Conservation (phyloP, 2,329 filamentous ascomycete genomes). For the Delphinella strobiligena region DNA sequence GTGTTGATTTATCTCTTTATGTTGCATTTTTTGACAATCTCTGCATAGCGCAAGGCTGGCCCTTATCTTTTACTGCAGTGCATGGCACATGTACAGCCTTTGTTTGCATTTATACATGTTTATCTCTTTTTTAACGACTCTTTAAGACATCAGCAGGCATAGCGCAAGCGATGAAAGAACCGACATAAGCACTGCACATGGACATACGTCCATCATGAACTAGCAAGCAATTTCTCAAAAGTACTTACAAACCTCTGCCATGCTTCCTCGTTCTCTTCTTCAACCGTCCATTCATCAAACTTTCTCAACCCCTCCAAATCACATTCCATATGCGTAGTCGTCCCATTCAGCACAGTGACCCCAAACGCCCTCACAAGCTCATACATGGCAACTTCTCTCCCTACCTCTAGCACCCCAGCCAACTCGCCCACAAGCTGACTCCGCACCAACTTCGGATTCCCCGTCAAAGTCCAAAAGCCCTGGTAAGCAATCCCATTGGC, state of each 20-base stretch:
- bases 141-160: slow-evolving; percentile 1
- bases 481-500: slow-evolving; percentile 44
- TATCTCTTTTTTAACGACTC: neutral
- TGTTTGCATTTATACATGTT: neutral
- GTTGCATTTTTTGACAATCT: too few species aligned
- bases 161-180: neutral
- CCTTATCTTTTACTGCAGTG: too few species aligned
- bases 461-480: slow-evolving; percentile 50
- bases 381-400: slow-evolving; percentile 41
- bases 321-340: slow-evolving; percentile 25
- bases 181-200: too few species aligned
- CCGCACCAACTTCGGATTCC: slow-evolving; percentile 40
- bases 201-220: neutral
- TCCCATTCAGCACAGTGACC: slow-evolving; percentile 44
- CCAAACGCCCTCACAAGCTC: slow-evolving; percentile 42
- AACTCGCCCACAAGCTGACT: slow-evolving; percentile 39
- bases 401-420: slow-evolving; percentile 30
- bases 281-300: neutral
- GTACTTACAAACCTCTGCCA: neutral
- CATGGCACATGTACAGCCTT: too few species aligned
- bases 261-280: neutral
- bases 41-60: too few species aligned
- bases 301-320: slow-evolving; percentile 1
- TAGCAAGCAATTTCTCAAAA: neutral
- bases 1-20: too few species aligned